A percentile compares a stretch with the other conserved stretches of the same genome.
Conservation (phyloP, 805 yeast genomes). For the Saccharomycopsis sp. region DNA sequence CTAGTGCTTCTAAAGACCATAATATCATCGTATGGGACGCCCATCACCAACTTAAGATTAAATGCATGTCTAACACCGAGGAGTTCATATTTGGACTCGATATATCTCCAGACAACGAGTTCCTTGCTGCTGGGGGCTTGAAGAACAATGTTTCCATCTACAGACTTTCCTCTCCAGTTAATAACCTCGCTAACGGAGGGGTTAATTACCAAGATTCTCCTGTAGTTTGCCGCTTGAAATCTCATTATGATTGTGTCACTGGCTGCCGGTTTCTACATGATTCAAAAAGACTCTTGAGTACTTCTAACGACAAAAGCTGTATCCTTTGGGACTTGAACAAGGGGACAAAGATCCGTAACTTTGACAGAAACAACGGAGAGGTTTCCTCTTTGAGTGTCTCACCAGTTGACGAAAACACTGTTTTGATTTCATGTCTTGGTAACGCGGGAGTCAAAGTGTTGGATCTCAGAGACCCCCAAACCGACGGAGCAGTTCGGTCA, state of each 20-base stretch:
- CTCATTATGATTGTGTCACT: slow-evolving; percentile 78
- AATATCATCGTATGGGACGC: slow-evolving; percentile 81
- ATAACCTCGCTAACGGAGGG: neutral
- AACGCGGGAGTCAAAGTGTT: slow-evolving; percentile 43
- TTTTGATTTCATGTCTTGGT: slow-evolving; percentile 38
- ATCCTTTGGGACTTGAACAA: slow-evolving; percentile 71
- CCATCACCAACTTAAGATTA: slow-evolving; percentile 58
- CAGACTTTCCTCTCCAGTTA: slow-evolving; percentile 28
- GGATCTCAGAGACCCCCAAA: slow-evolving; percentile 48
- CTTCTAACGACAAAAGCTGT: slow-evolving; percentile 55
- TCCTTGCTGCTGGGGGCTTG: slow-evolving; percentile 77
- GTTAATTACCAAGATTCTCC: slow-evolving; percentile 5
- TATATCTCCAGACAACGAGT: slow-evolving; percentile 54
- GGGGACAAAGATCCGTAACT: slow-evolving; percentile 47
- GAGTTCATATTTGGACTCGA: slow-evolving; percentile 78
- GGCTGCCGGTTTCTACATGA: slow-evolving; percentile 63
- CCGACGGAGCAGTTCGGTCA: slow-evolving; percentile 36
- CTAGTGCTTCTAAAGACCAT: slow-evolving; percentile 84
- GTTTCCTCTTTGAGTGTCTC: slow-evolving; percentile 41
- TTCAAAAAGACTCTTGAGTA: slow-evolving; percentile 46
- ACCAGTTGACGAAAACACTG: slow-evolving; percentile 25
- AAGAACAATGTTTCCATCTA: slow-evolving; percentile 75
- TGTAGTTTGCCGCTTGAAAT: slow-evolving; percentile 42
- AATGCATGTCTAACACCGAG: slow-evolving; percentile 54
- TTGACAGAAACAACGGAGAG: slow-evolving; percentile 66